A percentile compares a stretch with the other conserved stretches of the same genome.
phyloP scores from a whole-genome alignment of 495 filamentous ascomycete genomes.

The Aspergillus sclerotiicarbonarius region DNA sequence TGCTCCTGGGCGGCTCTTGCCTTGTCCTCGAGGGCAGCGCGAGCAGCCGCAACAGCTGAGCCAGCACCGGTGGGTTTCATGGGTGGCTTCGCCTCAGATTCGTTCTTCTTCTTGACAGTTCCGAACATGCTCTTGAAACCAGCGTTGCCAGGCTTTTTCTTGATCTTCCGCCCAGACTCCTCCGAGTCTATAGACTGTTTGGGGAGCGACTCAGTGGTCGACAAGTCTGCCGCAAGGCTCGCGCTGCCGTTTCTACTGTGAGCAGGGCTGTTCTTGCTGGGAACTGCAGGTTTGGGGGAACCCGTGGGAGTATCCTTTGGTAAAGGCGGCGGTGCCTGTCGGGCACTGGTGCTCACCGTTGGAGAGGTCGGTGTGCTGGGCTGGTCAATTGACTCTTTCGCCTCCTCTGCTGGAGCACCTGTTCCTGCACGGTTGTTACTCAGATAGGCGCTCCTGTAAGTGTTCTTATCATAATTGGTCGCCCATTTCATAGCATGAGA shows the following conservation, averaged over 20 bases:
- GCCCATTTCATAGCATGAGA: conserved; percentile 96
- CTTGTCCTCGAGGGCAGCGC: conserved; percentile 48
- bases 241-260: conserved; percentile 14
- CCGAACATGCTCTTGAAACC: conserved; percentile 51
- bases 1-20: conserved; percentile 39
- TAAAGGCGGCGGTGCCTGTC: conserved; percentile 29
- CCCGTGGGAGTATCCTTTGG: conserved; percentile 26
- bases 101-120: conserved; percentile 41
- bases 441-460: conserved; percentile 77
- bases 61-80: conserved; percentile 33
- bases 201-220: conserved; percentile 23
- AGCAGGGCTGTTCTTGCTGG: conserved; percentile 9
- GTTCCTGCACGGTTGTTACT: conserved; percentile 67
- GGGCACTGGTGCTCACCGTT: conserved; percentile 22
- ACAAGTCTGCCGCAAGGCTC: conserved; percentile 23
- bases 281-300: conserved; percentile 8
- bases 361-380: conserved; percentile 14
- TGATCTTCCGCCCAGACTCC: conserved; percentile 38
- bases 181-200: conserved; percentile 32
- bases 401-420: conserved; percentile 40
- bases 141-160: conserved; percentile 47
- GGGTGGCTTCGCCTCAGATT: conserved; percentile 24
- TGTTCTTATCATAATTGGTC: conserved; percentile 68
- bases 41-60: conserved; percentile 49
- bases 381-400: conserved; percentile 13